These are phyloP conservation scores for Boletus huronensis DNA, from an alignment of 768 basidiomycete species.

Conservation along the genomic window DNA sequence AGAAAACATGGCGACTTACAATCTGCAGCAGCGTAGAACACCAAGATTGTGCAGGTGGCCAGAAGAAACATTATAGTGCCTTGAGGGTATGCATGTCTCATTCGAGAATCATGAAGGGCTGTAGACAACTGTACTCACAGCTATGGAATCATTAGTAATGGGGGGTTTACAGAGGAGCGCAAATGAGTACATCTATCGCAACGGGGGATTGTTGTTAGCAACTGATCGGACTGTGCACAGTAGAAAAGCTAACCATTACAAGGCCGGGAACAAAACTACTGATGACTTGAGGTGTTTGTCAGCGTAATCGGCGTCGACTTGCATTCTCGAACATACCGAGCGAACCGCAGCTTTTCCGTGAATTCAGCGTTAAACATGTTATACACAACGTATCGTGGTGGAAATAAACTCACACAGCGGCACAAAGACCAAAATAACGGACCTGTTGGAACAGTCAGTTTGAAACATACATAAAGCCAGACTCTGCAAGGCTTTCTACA, in stretches of 20 bases:
- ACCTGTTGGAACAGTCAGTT: not conserved
- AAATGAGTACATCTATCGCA: not conserved
- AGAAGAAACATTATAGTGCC: not conserved
- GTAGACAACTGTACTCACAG: not conserved
- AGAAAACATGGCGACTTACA: not conserved
- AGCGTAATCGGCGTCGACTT: not conserved
- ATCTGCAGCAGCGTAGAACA: conserved; percentile 5
- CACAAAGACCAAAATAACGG: not conserved
- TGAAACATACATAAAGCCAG: not conserved
- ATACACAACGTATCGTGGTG: not conserved
- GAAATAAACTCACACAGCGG: not conserved
- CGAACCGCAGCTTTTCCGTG: not conserved
- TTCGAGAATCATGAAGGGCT: not conserved
- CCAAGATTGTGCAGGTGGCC: not conserved
- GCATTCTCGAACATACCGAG: not conserved
- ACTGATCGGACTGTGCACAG: not conserved
- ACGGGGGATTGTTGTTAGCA: not conserved
- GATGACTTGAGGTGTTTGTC: not conserved
- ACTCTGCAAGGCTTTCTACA: not conserved
- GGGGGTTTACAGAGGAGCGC: not conserved
- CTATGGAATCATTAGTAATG: not conserved
- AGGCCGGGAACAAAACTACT: not conserved
- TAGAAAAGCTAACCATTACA: not conserved
- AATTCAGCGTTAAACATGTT: not conserved
- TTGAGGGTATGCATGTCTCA: not conserved